Conservation (phyloP, 441 rosid genomes). For the Pelargonium citronellum region DNA sequence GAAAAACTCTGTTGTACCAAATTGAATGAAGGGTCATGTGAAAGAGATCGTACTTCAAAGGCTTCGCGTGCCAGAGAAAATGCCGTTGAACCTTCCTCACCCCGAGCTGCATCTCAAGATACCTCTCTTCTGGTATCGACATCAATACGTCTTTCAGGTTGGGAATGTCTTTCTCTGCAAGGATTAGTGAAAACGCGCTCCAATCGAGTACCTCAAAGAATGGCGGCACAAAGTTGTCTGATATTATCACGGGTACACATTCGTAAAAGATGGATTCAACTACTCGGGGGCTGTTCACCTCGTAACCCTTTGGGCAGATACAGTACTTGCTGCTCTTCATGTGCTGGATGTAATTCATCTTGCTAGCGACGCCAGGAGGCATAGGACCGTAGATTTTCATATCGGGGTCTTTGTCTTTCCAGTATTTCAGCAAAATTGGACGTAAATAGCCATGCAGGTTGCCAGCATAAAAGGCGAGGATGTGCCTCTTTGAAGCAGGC, state of each 20-base stretch:
- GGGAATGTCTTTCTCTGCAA: constrained; percentile 77
- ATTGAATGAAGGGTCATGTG: constrained; percentile 88
- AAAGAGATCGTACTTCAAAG: constrained; percentile 74
- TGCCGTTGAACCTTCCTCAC: constrained; percentile 70
- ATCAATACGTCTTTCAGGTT: constrained; percentile 53
- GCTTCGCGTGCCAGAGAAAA: constrained; percentile 80
- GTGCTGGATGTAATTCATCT: constrained; percentile 75
- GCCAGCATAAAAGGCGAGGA: constrained; percentile 85
- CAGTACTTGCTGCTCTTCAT: constrained; percentile 93
- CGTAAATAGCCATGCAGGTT: constrained; percentile 75
- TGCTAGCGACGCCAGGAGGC: constrained; percentile 88
- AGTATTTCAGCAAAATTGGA: constrained; percentile 53
- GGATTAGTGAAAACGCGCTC: constrained; percentile 56
- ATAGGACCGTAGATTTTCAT: constrained; percentile 73
- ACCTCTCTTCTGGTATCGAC: constrained; percentile 59
- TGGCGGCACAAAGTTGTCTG: constrained; percentile 81
- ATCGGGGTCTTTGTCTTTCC: constrained; percentile 76
- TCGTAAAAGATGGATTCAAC: constrained; percentile 82
- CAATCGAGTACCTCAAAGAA: constrained; percentile 79
- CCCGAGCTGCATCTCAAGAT: constrained; percentile 56
- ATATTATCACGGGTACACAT: constrained; percentile 80
- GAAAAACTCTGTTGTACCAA: constrained; percentile 80
- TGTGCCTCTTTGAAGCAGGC: constrained; percentile 54
- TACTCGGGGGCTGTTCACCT: constrained; percentile 84
- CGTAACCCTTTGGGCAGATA: constrained; percentile 80